phyloP scores from a whole-genome alignment of 139 green algal species.

The Volvox africanus region DNA sequence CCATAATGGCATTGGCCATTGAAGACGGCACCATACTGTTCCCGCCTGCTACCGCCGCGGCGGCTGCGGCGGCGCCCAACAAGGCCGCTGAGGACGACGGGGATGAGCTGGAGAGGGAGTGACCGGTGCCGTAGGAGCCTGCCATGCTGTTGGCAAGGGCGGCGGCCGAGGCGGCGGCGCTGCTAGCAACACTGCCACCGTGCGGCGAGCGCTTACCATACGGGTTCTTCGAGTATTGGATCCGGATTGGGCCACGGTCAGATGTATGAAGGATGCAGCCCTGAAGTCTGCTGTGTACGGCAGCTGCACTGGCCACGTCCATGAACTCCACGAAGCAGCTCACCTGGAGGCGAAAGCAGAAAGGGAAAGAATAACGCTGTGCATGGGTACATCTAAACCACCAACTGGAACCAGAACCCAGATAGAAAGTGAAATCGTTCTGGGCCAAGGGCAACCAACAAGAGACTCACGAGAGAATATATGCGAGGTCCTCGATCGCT shows the following conservation, averaged over 20 bases:
- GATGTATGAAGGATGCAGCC: slow-evolving; percentile 80
- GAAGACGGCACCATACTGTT: slow-evolving; percentile 4
- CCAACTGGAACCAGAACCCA: too few species aligned
- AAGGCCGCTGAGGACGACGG: slow-evolving; percentile 26
- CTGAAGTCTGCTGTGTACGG: slow-evolving; percentile 77
- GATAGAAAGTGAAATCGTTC: too few species aligned
- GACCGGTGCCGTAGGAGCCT: background rate
- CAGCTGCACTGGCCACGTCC: slow-evolving; percentile 77
- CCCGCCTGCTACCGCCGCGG: background rate
- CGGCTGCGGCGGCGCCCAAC: slow-evolving; percentile 24
- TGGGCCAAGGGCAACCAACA: too few species aligned
- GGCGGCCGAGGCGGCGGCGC: background rate
- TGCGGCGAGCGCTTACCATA: slow-evolving; percentile 58
- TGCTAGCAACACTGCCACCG: background rate
- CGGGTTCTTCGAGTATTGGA: slow-evolving; percentile 94
- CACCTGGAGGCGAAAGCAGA: background rate
- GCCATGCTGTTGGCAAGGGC: background rate
- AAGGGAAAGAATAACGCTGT: background rate
- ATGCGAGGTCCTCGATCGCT: too few species aligned
- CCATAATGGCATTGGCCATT: slow-evolving; percentile 36
- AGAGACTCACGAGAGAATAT: too few species aligned
- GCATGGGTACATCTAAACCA: too few species aligned
- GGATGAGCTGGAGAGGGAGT: background rate
- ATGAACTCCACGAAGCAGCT: slow-evolving; percentile 90
- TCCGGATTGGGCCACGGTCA: slow-evolving; percentile 88